Base-by-base conservation (phyloP, 2,329 filamentous ascomycete species). In the Davidsoniella eucalypti region DNA sequence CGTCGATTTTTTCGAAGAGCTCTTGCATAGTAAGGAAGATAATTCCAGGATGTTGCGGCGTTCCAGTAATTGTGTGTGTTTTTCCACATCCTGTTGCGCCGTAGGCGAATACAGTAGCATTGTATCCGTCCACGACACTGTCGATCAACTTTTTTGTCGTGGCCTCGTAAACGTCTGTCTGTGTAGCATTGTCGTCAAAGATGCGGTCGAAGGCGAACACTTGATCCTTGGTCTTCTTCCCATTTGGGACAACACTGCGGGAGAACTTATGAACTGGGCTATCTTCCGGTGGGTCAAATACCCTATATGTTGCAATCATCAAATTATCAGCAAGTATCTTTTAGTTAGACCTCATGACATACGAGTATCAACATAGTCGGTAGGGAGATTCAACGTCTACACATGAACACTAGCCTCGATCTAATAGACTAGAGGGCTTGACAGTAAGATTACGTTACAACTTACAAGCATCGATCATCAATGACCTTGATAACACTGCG, bases 1-100 rank as follows among this genome's bases (percentile, higher is more conserved):
- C 92, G n/a, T 73, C 70, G 57, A 98, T 94, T 64, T 90, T 86
- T 67, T 98, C 92, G 61, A 98, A 98, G 21, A 98, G 71, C 65
- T 98, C 92, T 65, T 96, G 90, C 88, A 98, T 98, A 1, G 92
- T 96, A 59, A 98, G 69, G 67, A 96, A 98, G 63, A 98, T 98
- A 60, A 98, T 96, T 52, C 92, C 92, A 0, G 92, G 92, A 60
- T 94, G 84, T 62, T 94, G 84, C 1, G 87, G 69, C 0, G 90
- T 95, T 57, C 92, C 92, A 2, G 82, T 87, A 60, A 98, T 98
- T 8, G 92, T 98, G 64, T 98, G 92, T 21, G 92, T 98, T 69
- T 98, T 98, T 65, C 92, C 92, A 65, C 92, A 98, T 38, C 92
- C 92, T 0, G 92, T 98, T 38, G 92, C 92, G 57, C 92, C 92